Evolutionary conservation across 257 asterid species (phyloP).

Genomic region (Salvia rosmarinus): DNA sequence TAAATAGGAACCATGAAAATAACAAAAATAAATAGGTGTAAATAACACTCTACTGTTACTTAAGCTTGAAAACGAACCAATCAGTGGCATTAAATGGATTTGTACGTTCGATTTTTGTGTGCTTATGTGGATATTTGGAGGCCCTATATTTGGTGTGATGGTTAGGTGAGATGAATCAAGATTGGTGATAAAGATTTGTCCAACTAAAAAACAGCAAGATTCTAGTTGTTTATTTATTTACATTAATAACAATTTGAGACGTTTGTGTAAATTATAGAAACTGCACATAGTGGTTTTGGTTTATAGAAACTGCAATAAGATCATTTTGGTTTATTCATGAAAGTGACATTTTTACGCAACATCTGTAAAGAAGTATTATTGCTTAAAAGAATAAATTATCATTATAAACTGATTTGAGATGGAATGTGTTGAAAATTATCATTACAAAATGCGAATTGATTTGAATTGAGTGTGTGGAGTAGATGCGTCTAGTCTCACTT

Average conservation of each 20-base stretch:
- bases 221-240: not conserved
- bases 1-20: not conserved
- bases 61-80: constrained; percentile 27
- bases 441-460: too few species aligned
- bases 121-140: constrained; percentile 25
- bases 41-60: constrained; percentile 3
- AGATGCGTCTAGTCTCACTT: too few species aligned
- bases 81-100: constrained; percentile 13
- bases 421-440: not conserved
- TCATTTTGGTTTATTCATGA: not conserved
- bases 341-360: not conserved
- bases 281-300: not conserved
- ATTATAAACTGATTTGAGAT: not conserved
- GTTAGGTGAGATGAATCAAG: constrained; percentile 23
- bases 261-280: not conserved
- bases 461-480: too few species aligned
- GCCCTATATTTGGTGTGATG: constrained; percentile 16
- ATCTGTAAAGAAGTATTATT: not conserved
- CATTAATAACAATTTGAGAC: not conserved
- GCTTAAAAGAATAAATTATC: not conserved
- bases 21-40: not conserved
- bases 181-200: constrained; percentile 13
- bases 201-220: not conserved
- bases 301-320: not conserved
- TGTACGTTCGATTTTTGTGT: not conserved